A percentile compares a stretch with the other conserved stretches of the same genome.
Evolutionary conservation across 331 rosid species (phyloP).

Genomic region (Erythrophleum ivorense): DNA sequence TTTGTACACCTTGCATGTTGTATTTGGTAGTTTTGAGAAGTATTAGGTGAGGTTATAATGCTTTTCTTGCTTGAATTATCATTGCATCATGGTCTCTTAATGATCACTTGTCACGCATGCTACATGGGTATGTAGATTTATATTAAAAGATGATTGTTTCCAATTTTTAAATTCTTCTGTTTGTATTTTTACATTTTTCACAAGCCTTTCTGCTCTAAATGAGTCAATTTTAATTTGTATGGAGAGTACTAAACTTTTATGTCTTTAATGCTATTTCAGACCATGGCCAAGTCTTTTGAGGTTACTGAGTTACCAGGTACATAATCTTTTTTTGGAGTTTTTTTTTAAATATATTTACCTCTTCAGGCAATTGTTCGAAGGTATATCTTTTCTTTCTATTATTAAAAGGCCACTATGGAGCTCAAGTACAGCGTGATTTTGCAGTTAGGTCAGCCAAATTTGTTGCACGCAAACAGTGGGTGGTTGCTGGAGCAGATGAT

Average conservation of each 20-base stretch:
- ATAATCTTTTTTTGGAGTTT: slow-evolving; percentile 8
- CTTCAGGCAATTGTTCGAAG: slow-evolving; percentile 33
- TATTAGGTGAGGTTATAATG: slow-evolving; percentile 1
- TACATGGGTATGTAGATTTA: slow-evolving; percentile 3
- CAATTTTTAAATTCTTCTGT: slow-evolving; percentile 10
- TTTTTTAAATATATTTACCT: slow-evolving; percentile 28
- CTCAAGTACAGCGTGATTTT: slow-evolving; percentile 46
- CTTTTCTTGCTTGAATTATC: slow-evolving; percentile 23
- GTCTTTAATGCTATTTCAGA: slow-evolving; percentile 57
- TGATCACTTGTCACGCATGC: slow-evolving; percentile 30
- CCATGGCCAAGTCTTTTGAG: slow-evolving; percentile 97
- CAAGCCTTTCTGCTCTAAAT: slow-evolving; percentile 20
- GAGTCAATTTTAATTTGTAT: slow-evolving; percentile 24
- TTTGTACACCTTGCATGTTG: slow-evolving; percentile 22
- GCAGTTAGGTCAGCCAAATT: slow-evolving; percentile 97
- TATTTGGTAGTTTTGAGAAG: slow-evolving; percentile 6
- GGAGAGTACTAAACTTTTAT: slow-evolving; percentile 45
- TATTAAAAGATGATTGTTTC: slow-evolving; percentile 15
- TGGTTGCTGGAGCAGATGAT: slow-evolving; percentile 96
- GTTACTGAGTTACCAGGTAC: slow-evolving; percentile 96
- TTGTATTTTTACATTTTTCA: slow-evolving; percentile 8
- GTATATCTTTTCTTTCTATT: slow-evolving; percentile 31
- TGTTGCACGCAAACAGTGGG: slow-evolving; percentile 81
- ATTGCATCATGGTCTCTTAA: neutral
- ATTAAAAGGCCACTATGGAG: slow-evolving; percentile 3